Evolutionary conservation across 352 stramenopile genomes (phyloP).

Genomic region (Phytophthora foliorum): DNA sequence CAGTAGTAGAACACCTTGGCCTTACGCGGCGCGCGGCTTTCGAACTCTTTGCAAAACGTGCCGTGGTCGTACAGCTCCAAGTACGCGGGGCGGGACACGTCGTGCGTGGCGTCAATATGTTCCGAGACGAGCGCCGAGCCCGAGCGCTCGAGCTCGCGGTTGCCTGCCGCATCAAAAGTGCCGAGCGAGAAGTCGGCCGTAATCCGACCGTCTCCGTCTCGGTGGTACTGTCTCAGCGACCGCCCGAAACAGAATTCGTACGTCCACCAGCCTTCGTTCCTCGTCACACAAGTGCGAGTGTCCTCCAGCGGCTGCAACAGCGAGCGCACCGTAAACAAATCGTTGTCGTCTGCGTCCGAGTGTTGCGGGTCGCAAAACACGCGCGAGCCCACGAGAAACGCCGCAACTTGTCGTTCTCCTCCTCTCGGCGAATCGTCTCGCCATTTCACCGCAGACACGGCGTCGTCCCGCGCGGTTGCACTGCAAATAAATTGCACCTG

Average conservation of each 20-base stretch:
- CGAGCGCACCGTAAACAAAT: conserved; percentile 59
- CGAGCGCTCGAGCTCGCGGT: conserved; percentile 53
- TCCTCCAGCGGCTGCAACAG: conserved; percentile 64
- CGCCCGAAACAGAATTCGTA: conserved; percentile 87
- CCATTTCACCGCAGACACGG: conserved; percentile 60
- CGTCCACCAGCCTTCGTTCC: conserved; percentile 88
- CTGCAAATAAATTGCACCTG: conserved; percentile 83
- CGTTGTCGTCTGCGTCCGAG: conserved; percentile 53
- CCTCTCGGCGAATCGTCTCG: conserved; percentile 7
- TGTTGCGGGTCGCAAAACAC: conserved; percentile 76
- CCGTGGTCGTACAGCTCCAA: conserved; percentile 76
- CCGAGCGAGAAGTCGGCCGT: conserved; percentile 80
- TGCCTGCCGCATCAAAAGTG: conserved; percentile 57
- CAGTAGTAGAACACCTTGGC: conserved; percentile 83
- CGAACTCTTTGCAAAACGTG: conserved; percentile 81
- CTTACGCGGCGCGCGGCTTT: conserved; percentile 64
- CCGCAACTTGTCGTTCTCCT: conserved; percentile 29
- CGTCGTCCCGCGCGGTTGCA: conserved; percentile 51
- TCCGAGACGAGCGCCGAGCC: conserved; percentile 69
- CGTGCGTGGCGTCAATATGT: conserved; percentile 83
- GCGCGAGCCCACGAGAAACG: conserved; percentile 71
- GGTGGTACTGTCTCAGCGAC: conserved; percentile 80
- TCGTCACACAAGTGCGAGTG: conserved; percentile 70
- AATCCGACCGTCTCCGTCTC: conserved; percentile 68
- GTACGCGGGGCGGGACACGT: conserved; percentile 73